Percentiles rank a stretch among this genome's conserved stretches.
These are phyloP conservation scores for Yarrowia osloensis DNA, from an alignment of 805 yeast genomes.

Conservation along the genomic window DNA sequence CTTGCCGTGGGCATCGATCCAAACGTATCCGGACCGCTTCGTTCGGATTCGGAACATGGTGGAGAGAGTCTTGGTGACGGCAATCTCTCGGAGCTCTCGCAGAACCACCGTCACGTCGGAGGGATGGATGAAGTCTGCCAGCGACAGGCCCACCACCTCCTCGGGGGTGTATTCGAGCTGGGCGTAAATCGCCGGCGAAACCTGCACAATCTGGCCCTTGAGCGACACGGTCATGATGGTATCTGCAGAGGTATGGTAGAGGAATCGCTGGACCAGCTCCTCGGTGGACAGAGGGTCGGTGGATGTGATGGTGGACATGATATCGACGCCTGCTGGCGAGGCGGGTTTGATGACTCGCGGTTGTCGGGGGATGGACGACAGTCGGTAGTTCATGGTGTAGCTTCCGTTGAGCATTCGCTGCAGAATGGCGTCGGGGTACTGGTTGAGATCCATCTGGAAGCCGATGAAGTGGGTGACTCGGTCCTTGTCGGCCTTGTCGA, in stretches of 20 bases:
- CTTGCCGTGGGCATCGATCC: conserved; percentile 25
- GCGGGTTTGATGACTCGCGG: conserved; percentile 10
- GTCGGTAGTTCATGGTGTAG: conserved; percentile 27
- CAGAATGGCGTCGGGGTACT: conserved; percentile 29
- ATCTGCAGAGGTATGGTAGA: conserved; percentile 22
- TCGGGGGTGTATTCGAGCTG: conserved; percentile 23
- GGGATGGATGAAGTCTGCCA: conserved; percentile 18
- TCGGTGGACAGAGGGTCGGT: conserved; percentile 9
- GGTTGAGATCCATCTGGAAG: conserved; percentile 29
- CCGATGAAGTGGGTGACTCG: conserved; percentile 26
- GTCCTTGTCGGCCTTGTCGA: conserved; percentile 1
- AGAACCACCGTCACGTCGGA: conserved; percentile 24
- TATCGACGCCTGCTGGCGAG: background rate
- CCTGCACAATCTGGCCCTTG: conserved; percentile 23
- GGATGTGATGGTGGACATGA: conserved; percentile 16
- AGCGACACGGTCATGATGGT: conserved; percentile 18
- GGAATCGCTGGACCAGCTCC: conserved; percentile 28
- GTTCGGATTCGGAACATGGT: conserved; percentile 21
- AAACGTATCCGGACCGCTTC: conserved; percentile 7
- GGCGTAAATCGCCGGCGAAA: background rate
- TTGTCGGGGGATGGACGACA: conserved; percentile 4
- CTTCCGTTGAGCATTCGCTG: conserved; percentile 28
- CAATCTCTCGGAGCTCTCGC: conserved; percentile 10
- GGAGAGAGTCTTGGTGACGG: background rate
- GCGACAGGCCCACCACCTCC: background rate